Evolutionary conservation across 768 basidiomycete genomes (phyloP), one percentile per base, ranked within the genome.

Genomic region (Royoungia palumana): DNA sequence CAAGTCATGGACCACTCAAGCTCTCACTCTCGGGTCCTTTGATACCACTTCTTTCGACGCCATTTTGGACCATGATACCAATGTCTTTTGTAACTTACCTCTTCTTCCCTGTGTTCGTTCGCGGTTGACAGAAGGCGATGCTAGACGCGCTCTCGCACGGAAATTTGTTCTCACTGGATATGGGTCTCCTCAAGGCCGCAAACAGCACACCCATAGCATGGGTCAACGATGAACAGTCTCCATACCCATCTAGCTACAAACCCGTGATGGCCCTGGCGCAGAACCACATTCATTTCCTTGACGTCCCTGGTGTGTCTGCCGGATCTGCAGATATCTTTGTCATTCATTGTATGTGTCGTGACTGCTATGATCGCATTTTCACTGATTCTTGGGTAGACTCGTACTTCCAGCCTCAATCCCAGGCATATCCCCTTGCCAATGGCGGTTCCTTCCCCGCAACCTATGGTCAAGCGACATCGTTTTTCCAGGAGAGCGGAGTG

Each of bases 31-130:
- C 1, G 77, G 75, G 30, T 67, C 66, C 45, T 84, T 87, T 56
- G 82, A 93, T 64, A 77, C 81, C 5, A 66, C 75, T 2, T 78
- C 80, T 17, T 85, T 83, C 59, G 75, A 72, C 22, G 79, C 87
- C 22, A 83, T 95, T 52, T 78, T 97, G 28, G 94, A 97, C 70
- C 94, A 95, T 55, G 94, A 97, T 66, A 97, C 94, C 42, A 94
- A 95, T 53, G 82, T 86, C 51, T 86, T 96, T 70, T 94, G 86
- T 87, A 65, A 55, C 41, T 1, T 24, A 10, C 35, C 39, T 3
- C 14, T 7, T 43, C 4, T 5, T 7, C 11, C 6, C 28, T 10
- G 7, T 20, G 6, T 16, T 24, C 5, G 4, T 21, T 46, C 41
- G 43, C 27, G 32, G 51, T 51, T 56, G 7, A 62, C 28, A 42